A percentile compares a stretch with the other conserved stretches of the same genome.
Evolutionary conservation across 2,329 filamentous ascomycete genomes (phyloP).

Genomic region (Fusarium bactridioides): DNA sequence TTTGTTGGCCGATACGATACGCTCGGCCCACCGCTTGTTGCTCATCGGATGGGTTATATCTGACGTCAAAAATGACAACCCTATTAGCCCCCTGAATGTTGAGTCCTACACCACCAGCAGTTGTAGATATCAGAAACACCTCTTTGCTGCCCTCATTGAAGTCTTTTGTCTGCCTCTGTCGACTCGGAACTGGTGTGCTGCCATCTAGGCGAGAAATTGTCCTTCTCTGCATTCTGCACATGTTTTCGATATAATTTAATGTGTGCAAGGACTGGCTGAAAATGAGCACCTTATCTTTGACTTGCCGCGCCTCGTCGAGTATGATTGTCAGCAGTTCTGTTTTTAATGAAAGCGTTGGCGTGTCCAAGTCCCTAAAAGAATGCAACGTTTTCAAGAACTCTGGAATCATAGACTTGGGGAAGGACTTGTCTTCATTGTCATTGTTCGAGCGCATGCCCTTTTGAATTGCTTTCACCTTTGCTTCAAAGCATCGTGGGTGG

Average conservation of each 20-base stretch:
- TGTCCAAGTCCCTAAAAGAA: slow-evolving; percentile 50
- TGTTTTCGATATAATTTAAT: slow-evolving; percentile 70
- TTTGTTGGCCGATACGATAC: slow-evolving; percentile 84
- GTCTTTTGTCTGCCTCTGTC: slow-evolving; percentile 69
- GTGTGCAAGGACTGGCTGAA: slow-evolving; percentile 79
- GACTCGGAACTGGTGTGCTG: slow-evolving; percentile 58
- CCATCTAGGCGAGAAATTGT: slow-evolving; percentile 73
- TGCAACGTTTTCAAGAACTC: slow-evolving; percentile 49
- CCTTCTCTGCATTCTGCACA: slow-evolving; percentile 60
- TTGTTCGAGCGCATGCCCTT: neutral
- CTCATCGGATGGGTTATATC: slow-evolving; percentile 82
- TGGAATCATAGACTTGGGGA: slow-evolving; percentile 41
- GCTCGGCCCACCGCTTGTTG: slow-evolving; percentile 87
- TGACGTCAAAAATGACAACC: slow-evolving; percentile 85
- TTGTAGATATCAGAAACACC: slow-evolving; percentile 84
- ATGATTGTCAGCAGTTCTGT: slow-evolving; percentile 73
- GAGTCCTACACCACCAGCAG: slow-evolving; percentile 80
- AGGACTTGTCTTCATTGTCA: slow-evolving; percentile 5
- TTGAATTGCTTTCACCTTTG: slow-evolving; percentile 41
- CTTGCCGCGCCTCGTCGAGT: slow-evolving; percentile 66
- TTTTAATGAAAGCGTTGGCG: slow-evolving; percentile 70
- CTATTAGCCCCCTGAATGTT: slow-evolving; percentile 87
- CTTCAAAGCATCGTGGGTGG: slow-evolving; percentile 59
- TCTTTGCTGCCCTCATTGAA: slow-evolving; percentile 70
- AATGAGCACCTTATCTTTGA: slow-evolving; percentile 78